Conservation (phyloP, 2,329 filamentous ascomycete species). For the Xylariaceae sp. region DNA sequence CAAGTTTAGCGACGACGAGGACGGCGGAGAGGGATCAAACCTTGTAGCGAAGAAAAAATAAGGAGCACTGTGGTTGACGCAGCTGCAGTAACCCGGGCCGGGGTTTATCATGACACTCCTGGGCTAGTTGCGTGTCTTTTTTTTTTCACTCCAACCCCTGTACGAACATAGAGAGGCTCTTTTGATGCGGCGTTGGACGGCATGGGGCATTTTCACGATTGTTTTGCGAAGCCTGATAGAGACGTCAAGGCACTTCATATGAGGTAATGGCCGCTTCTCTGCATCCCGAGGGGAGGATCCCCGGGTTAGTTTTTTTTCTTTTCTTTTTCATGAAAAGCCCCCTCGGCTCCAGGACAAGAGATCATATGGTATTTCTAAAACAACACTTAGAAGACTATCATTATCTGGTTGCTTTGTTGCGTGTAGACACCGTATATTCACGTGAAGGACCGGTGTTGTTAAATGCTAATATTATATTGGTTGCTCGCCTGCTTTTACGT, state of each 20-base stretch:
- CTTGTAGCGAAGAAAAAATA: constrained; percentile 47
- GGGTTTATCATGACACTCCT: neutral
- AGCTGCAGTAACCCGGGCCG: neutral
- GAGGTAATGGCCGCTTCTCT: constrained; percentile 14
- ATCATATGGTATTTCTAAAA: constrained; percentile 10
- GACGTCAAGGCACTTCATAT: neutral
- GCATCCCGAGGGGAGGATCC: neutral
- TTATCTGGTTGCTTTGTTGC: constrained; percentile 1
- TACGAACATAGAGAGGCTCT: constrained; percentile 24
- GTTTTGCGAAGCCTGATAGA: constrained; percentile 7
- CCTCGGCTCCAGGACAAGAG: constrained; percentile 5
- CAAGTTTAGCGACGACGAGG: constrained; percentile 74
- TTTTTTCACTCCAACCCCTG: too few species aligned
- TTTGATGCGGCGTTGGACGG: constrained; percentile 26
- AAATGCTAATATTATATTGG: neutral
- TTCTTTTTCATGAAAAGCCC: neutral
- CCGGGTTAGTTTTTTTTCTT: too few species aligned
- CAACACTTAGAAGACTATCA: neutral
- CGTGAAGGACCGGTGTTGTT: neutral
- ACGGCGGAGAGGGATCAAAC: constrained; percentile 53
- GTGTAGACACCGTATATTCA: neutral
- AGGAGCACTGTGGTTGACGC: neutral
- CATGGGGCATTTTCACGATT: constrained; percentile 12
- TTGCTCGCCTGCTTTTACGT: neutral
- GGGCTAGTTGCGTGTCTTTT: constrained; percentile 15